These are phyloP conservation scores for Coniferiporia weirii DNA, from an alignment of 1,284 basidiomycete genomes.

Conservation along the genomic window DNA sequence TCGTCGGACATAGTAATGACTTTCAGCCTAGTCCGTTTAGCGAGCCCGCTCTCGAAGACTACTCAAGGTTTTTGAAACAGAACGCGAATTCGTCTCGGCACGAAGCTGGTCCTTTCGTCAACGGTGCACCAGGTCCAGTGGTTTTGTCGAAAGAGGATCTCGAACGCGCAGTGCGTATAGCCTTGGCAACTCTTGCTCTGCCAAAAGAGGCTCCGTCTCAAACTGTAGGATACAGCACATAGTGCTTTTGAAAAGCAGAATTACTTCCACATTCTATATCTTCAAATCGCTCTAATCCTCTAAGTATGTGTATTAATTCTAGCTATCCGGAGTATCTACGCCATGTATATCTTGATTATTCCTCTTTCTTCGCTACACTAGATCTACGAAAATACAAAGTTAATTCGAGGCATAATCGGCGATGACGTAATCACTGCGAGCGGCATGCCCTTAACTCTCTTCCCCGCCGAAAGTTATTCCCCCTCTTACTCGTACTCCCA, in stretches of 20 bases:
- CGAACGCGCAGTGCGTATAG: background rate
- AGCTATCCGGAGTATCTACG: no score
- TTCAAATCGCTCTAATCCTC: no score
- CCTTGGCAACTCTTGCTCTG: background rate
- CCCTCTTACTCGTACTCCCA: background rate
- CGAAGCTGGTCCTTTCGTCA: background rate
- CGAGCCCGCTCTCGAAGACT: background rate
- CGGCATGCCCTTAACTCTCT: no score
- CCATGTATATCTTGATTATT: no score
- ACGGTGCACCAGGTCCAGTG: constrained; percentile 1
- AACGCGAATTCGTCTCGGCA: background rate
- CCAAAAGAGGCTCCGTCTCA: background rate
- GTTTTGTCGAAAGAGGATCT: constrained; percentile 6
- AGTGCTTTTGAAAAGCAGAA: background rate
- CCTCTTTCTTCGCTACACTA: no score
- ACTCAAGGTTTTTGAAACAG: background rate
- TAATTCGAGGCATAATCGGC: no score
- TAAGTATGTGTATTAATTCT: no score
- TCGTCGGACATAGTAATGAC: background rate
- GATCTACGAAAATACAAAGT: no score
- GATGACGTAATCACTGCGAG: no score
- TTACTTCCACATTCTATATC: no score
- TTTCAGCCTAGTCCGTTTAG: background rate
- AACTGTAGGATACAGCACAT: background rate
- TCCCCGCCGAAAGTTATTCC: no score